Conservation (phyloP, 1,284 basidiomycete species). For the Golubevia pallescens region DNA sequence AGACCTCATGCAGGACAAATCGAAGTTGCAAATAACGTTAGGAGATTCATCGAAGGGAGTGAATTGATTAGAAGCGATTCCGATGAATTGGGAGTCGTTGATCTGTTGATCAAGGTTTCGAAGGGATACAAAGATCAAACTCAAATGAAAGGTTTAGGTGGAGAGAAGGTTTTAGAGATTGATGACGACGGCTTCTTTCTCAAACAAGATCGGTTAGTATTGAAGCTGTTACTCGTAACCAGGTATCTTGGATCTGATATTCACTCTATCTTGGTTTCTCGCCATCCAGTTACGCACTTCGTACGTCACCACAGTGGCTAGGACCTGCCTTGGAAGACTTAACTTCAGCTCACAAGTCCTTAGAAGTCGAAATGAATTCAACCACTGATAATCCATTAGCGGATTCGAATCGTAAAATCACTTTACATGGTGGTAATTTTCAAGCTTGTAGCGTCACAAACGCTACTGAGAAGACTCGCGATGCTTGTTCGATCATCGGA, state of each 20-base stretch:
- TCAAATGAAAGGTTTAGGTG: too few species aligned
- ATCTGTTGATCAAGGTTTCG: neutral
- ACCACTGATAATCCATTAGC: slow-evolving; percentile 38
- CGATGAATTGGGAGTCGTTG: neutral
- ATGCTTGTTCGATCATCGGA: slow-evolving; percentile 1
- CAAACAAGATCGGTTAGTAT: slow-evolving; percentile 24
- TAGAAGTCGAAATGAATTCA: slow-evolving; percentile 43
- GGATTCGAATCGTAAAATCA: neutral
- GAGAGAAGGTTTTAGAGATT: neutral
- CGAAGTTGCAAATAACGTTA: slow-evolving; percentile 23
- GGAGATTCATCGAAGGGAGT: neutral
- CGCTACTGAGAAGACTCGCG: neutral
- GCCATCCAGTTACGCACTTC: slow-evolving; percentile 27
- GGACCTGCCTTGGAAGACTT: slow-evolving; percentile 44
- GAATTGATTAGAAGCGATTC: slow-evolving; percentile 8
- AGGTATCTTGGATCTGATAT: neutral
- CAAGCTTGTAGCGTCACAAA: slow-evolving; percentile 7
- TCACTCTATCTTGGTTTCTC: neutral
- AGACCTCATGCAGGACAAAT: slow-evolving; percentile 45
- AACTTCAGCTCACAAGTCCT: slow-evolving; percentile 27
- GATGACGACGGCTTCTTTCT: neutral
- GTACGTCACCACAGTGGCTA: slow-evolving; percentile 49
- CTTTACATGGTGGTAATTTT: slow-evolving; percentile 9
- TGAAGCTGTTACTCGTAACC: too few species aligned
- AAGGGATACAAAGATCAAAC: neutral